Conservation (phyloP, 371 early-diverging fungal species). For the Massospora cicadina region DNA sequence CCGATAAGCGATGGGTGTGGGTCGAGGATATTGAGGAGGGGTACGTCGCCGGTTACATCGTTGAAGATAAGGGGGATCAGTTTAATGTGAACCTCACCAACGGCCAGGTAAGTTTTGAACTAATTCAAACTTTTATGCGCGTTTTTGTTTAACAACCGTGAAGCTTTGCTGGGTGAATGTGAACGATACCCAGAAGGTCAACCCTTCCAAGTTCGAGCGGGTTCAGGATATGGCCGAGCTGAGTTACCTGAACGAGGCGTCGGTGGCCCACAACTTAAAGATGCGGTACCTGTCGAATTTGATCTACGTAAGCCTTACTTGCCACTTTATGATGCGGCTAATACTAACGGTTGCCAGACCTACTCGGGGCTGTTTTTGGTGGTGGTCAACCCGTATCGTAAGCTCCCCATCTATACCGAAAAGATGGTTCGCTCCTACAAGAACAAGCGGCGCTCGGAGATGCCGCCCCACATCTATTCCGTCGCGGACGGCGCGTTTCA, state of each 20-base stretch:
- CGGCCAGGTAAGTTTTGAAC: slow-evolving; percentile 28
- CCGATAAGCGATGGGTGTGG: slow-evolving; percentile 92
- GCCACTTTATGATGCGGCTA: background rate
- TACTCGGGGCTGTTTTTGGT: slow-evolving; percentile 99
- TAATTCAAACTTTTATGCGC: background rate
- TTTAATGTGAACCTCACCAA: slow-evolving; percentile 52
- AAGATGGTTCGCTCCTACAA: slow-evolving; percentile 61
- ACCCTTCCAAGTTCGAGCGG: slow-evolving; percentile 97
- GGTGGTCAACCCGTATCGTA: slow-evolving; percentile 96
- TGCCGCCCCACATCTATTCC: slow-evolving; percentile 94
- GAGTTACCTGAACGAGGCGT: slow-evolving; percentile 94
- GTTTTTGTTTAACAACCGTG: background rate
- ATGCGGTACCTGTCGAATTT: slow-evolving; percentile 76
- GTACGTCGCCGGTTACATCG: slow-evolving; percentile 70
- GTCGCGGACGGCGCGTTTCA: slow-evolving; percentile 90
- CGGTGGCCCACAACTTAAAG: slow-evolving; percentile 91
- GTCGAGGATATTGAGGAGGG: slow-evolving; percentile 78
- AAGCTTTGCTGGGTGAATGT: slow-evolving; percentile 43
- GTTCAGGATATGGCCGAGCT: slow-evolving; percentile 98
- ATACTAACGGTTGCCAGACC: slow-evolving; percentile 40
- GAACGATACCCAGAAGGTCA: slow-evolving; percentile 86
- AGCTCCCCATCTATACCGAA: slow-evolving; percentile 81
- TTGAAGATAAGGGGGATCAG: slow-evolving; percentile 44
- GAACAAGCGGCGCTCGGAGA: slow-evolving; percentile 71
- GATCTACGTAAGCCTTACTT: slow-evolving; percentile 65